Evolutionary conservation across 306 rosid genomes (phyloP).

Genomic region (Betula pendula): DNA sequence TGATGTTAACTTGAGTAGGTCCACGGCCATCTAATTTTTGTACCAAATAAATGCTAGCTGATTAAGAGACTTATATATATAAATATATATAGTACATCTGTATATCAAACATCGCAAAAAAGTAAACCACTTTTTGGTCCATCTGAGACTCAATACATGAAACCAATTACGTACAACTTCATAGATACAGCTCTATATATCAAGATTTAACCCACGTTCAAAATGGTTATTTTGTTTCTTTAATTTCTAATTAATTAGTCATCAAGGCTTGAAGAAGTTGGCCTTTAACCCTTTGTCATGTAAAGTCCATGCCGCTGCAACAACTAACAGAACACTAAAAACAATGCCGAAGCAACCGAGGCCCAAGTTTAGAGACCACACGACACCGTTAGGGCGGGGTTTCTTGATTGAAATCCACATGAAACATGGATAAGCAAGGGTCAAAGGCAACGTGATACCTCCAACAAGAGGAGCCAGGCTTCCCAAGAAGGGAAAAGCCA

Average conservation of each 20-base stretch:
- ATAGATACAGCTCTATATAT: no score
- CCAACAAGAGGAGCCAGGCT: conserved; percentile 47
- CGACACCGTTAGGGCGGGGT: conserved; percentile 27
- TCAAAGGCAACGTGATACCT: conserved; percentile 57
- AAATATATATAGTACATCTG: no score
- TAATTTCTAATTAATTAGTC: background rate
- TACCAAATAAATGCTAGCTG: no score
- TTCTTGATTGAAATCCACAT: conserved; percentile 73
- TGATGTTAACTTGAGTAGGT: background rate
- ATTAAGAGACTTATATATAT: no score
- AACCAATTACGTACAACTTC: no score
- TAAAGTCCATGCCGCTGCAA: conserved; percentile 45
- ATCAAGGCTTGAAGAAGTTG: conserved; percentile 62
- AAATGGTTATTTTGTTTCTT: background rate
- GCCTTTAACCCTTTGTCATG: conserved; percentile 44
- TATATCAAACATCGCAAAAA: no score
- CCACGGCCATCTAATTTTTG: no score
- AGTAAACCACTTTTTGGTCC: no score
- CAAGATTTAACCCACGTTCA: background rate
- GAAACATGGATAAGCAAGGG: conserved; percentile 74
- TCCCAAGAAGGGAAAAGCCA: conserved; percentile 67
- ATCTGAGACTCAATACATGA: background rate
- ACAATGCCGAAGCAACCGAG: conserved; percentile 61
- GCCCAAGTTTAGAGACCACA: conserved; percentile 43
- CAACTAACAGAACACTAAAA: conserved; percentile 44